Base-by-base conservation (phyloP, 73 alveolate species). In the Paraurostyla sp. region DNA sequence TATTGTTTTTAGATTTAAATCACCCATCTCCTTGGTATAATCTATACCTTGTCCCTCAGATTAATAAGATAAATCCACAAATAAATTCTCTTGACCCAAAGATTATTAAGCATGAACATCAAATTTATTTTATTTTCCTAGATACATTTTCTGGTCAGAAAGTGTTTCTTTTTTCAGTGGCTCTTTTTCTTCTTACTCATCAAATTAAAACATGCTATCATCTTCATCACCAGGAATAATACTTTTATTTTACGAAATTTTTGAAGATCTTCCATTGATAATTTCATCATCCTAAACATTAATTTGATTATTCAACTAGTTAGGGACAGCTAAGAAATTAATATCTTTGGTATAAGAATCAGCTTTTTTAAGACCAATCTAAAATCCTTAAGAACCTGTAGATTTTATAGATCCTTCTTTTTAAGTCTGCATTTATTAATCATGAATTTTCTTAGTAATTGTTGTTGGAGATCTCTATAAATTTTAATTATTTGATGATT, bases 11-110 rank as follows among this genome's bases (percentile, higher is more conserved):
- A 78, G 50, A 27, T 78, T 78, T 32, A 78, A 23, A 32, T 78
- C 89, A 32, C 89, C 89, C 6, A 78, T 30, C 29, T 78, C 54
- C 40, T 54, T 52, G 0, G 89, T 78, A 54, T 43, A 54, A 52
- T 78, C 89, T 4, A 52, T n/a, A n/a, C n/a, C 46, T 51, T 50
- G 60, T 15, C 32, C 58, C 23, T 65, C 56, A 38, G 40, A 22
- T 4, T 33, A 18, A 1, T 38, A 22, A 15, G 82, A 65, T 11
- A 65, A 9, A 40, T 18, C 41, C 1, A 36, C 46, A 22, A 22
- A 33, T 35, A 35, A 65, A 40, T 65, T 22, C 18, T 20, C 11
- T 9, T 65, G 54, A 16, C 46, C 46, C 25, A 65, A 38, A 11
- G 36, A 2, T 30, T 38, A 20, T 38, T 6, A 65, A 35, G n/a